These are phyloP conservation scores for Pythium pyrilobum DNA, from an alignment of 352 stramenopile genomes.

Conservation along the genomic window DNA sequence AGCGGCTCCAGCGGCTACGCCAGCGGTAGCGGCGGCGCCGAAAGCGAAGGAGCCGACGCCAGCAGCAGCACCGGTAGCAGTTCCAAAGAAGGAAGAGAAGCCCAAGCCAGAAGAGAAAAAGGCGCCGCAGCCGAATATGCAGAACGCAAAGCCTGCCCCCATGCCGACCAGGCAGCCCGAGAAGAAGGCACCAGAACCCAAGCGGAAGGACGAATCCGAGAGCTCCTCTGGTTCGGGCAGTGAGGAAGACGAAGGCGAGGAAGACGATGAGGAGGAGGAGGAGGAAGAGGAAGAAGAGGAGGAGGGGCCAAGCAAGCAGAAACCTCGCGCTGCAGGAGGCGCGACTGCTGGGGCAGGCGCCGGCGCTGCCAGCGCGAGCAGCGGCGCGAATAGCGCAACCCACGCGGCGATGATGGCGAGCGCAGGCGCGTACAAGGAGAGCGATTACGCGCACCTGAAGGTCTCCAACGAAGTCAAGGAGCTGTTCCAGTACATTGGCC, in stretches of 20 bases:
- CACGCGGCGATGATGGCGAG: conserved; percentile 65
- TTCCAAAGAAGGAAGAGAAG: conserved; percentile 22
- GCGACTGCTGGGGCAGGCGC: conserved; percentile 9
- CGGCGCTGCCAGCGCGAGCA: neutral
- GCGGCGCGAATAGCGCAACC: conserved; percentile 19
- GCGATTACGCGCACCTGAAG: conserved; percentile 84
- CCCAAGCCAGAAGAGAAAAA: conserved; percentile 21
- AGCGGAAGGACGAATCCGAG: conserved; percentile 51
- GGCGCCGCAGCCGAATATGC: neutral
- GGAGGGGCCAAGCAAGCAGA: conserved; percentile 14
- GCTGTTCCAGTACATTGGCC: conserved; percentile 92
- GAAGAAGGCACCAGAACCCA: conserved; percentile 36
- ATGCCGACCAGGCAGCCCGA: conserved; percentile 31
- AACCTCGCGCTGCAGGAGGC: conserved; percentile 2
- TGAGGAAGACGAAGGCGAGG: conserved; percentile 62
- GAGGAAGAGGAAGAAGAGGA: conserved; percentile 53
- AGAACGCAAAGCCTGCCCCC: conserved; percentile 22
- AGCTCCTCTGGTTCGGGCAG: conserved; percentile 67
- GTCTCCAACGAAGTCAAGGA: conserved; percentile 88
- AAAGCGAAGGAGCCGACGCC: conserved; percentile 14
- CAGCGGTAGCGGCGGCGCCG: neutral
- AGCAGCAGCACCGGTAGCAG: neutral
- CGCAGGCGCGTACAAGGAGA: conserved; percentile 81
- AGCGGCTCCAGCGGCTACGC: neutral
- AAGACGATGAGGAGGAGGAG: conserved; percentile 39